These are phyloP conservation scores for Pseudopithomyces chartarum DNA, from an alignment of 2,329 filamentous ascomycete genomes.

Conservation along the genomic window DNA sequence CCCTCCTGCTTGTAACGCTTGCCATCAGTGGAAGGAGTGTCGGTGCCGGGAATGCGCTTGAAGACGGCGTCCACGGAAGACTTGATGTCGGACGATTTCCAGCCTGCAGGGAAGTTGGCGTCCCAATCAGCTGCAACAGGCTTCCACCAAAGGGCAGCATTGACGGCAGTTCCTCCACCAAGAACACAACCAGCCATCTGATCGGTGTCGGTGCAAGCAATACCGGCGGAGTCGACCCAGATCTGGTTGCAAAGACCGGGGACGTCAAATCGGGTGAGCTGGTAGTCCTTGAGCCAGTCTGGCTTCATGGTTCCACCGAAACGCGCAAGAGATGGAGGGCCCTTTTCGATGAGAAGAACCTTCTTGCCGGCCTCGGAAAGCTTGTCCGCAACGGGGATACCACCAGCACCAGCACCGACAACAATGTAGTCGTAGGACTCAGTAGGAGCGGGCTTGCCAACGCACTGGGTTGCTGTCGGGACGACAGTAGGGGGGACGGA, in stretches of 20 bases:
- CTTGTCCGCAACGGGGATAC: constrained; percentile 64
- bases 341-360: constrained; percentile 62
- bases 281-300: constrained; percentile 64
- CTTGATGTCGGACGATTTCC: constrained; percentile 68
- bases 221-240: constrained; percentile 65
- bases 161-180: constrained; percentile 70
- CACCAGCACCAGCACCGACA: constrained; percentile 66
- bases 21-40: constrained; percentile 68
- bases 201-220: constrained; percentile 71
- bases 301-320: constrained; percentile 67
- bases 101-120: constrained; percentile 72
- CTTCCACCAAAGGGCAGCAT: constrained; percentile 72
- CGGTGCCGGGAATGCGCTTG: constrained; percentile 71
- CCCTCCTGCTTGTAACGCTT: constrained; percentile 70
- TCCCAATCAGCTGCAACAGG: constrained; percentile 71
- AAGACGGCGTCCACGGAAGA: constrained; percentile 67
- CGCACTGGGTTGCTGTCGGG: constrained; percentile 34
- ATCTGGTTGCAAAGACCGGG: constrained; percentile 75
- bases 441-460: constrained; percentile 44
- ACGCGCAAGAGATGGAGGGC: constrained; percentile 63
- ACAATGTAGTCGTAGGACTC: constrained; percentile 67
- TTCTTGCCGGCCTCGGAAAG: constrained; percentile 68
- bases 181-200: constrained; percentile 75
- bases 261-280: constrained; percentile 72
- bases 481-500: constrained; percentile 35